phyloP scores from a whole-genome alignment of 2,329 filamentous ascomycete species.

The Ophiostoma tasmaniense region DNA sequence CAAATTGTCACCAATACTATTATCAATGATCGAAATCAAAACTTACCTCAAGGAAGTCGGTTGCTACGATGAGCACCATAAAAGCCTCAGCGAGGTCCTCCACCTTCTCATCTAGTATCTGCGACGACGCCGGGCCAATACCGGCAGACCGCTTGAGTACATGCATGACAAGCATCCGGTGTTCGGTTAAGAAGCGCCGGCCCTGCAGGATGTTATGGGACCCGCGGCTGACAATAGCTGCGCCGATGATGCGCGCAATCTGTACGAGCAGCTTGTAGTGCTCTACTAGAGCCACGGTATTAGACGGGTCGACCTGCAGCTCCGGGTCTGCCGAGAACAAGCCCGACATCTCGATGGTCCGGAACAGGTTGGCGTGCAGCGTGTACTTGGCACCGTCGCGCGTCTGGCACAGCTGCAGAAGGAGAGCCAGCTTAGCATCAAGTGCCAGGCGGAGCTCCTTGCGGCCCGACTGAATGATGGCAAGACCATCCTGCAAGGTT shows the following conservation, averaged over 20 bases:
- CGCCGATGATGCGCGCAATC: constrained; percentile 71
- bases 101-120: constrained; percentile 50
- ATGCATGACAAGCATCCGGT: constrained; percentile 74
- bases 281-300: constrained; percentile 49
- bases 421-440: constrained; percentile 69
- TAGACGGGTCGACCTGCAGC: constrained; percentile 58
- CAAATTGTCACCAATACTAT: not conserved
- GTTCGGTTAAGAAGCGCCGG: constrained; percentile 69
- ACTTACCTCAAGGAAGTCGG: constrained; percentile 77
- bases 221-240: constrained; percentile 72
- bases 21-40: not conserved
- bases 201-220: constrained; percentile 75
- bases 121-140: constrained; percentile 37
- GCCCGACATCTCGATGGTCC: constrained; percentile 68
- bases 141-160: constrained; percentile 85
- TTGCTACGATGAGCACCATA: constrained; percentile 72
- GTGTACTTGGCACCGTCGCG: constrained; percentile 76
- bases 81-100: constrained; percentile 77
- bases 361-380: constrained; percentile 83
- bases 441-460: constrained; percentile 43
- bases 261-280: constrained; percentile 80
- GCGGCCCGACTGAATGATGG: constrained; percentile 31
- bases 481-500: constrained; percentile 63
- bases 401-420: constrained; percentile 77
- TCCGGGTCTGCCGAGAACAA: constrained; percentile 88